Conservation (phyloP, 768 basidiomycete genomes). For the Candolleomyces efflorescens region DNA sequence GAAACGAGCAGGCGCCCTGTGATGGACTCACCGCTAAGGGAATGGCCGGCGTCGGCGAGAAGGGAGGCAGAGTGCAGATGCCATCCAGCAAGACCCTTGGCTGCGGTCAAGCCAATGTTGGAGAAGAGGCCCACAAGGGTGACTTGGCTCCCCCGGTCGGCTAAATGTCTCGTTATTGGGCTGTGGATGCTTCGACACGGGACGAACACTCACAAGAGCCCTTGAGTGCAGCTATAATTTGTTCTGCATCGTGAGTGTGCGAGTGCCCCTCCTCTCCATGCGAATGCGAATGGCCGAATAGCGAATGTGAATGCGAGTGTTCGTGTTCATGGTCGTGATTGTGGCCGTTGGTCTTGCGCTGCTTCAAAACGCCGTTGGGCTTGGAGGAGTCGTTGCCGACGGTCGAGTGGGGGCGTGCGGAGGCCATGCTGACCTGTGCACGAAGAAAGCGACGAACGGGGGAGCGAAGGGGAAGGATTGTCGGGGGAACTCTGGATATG, state of each 20-base stretch:
- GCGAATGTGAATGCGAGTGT: conserved; percentile 56
- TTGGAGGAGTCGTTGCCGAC: conserved; percentile 13
- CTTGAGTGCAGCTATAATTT: conserved; percentile 62
- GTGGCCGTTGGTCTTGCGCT: conserved; percentile 12
- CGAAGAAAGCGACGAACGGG: not conserved
- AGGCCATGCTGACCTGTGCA: not conserved
- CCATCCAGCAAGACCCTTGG: conserved; percentile 88
- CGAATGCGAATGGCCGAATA: conserved; percentile 64
- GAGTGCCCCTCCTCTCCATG: conserved; percentile 55
- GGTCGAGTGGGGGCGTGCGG: conserved; percentile 1
- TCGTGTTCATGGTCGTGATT: conserved; percentile 27
- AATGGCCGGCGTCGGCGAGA: conserved; percentile 93
- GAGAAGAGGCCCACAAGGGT: conserved; percentile 81
- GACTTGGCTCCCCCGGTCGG: conserved; percentile 77
- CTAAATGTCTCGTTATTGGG: conserved; percentile 29
- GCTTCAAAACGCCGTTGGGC: conserved; percentile 6
- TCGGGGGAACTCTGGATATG: conserved; percentile 6
- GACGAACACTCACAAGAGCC: conserved; percentile 49
- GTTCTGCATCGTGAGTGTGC: conserved; percentile 49
- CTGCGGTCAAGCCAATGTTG: conserved; percentile 76
- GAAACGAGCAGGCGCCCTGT: not conserved
- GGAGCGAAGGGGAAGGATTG: conserved; percentile 5
- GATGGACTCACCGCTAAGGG: conserved; percentile 64
- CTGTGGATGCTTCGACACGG: not conserved
- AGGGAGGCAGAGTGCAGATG: conserved; percentile 87